phyloP scores from a whole-genome alignment of 2,329 filamentous ascomycete species.

The Plenodomus lindquistii region DNA sequence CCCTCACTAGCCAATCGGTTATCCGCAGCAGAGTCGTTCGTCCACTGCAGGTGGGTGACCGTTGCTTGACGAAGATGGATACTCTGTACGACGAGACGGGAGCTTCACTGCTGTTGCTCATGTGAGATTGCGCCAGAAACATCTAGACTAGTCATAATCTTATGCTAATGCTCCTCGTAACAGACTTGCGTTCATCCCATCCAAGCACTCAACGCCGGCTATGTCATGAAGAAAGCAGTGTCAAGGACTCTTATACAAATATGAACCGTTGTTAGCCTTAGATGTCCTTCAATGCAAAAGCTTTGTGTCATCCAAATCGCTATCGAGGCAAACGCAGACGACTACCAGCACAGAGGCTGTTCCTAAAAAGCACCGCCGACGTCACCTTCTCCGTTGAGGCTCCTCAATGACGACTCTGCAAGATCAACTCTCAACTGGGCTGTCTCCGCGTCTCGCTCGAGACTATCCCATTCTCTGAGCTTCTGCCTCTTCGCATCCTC shows the following conservation, averaged over 20 bases:
- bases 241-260: conserved; percentile 5
- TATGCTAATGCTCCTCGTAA: too few relatives aligned
- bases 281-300: not conserved
- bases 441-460: conserved; percentile 50
- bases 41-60: conserved; percentile 23
- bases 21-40: conserved; percentile 24
- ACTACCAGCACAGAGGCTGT: not conserved
- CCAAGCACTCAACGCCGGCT: conserved; percentile 8
- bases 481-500: conserved; percentile 49
- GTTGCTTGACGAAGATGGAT: not conserved
- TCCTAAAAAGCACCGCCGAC: conserved; percentile 44
- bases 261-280: not conserved
- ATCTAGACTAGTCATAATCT: too few relatives aligned
- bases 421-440: conserved; percentile 52
- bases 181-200: not conserved
- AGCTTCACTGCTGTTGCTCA: too few relatives aligned
- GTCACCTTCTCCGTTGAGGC: conserved; percentile 46
- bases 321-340: not conserved
- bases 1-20: conserved; percentile 30
- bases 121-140: too few relatives aligned
- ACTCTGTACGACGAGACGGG: too few relatives aligned
- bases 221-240: conserved; percentile 13
- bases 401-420: conserved; percentile 52
- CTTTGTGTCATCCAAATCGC: not conserved
- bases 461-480: conserved; percentile 51